These are phyloP conservation scores for Colletotrichum musicola DNA, from an alignment of 2,329 filamentous ascomycete genomes.

Conservation along the genomic window DNA sequence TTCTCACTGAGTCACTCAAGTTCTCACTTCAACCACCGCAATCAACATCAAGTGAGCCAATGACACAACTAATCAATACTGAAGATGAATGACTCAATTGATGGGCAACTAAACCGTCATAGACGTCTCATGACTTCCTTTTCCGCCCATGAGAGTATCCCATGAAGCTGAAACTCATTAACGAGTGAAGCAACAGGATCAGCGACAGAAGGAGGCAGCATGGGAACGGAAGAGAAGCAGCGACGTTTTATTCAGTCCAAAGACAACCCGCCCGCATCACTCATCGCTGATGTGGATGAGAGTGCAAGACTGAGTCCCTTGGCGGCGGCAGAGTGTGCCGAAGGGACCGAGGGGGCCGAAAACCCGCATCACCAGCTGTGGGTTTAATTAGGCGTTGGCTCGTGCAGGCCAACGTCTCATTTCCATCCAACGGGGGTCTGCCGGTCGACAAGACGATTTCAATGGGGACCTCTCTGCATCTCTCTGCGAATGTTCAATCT, in stretches of 20 bases:
- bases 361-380: slow-evolving; percentile 10
- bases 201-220: no score
- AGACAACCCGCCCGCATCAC: neutral
- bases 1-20: neutral
- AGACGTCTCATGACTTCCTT: no score
- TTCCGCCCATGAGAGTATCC: no score
- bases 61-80: no score
- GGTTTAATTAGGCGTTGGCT: slow-evolving; percentile 38
- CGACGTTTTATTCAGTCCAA: no score
- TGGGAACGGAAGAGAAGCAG: no score
- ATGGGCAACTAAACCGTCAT: no score
- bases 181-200: no score
- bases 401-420: slow-evolving; percentile 26
- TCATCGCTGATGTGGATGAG: neutral
- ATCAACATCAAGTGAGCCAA: no score
- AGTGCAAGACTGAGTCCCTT: neutral
- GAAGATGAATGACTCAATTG: no score
- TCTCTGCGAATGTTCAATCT: slow-evolving; percentile 29
- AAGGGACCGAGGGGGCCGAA: slow-evolving; percentile 18
- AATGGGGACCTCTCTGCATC: slow-evolving; percentile 3
- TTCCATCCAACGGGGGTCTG: slow-evolving; percentile 12
- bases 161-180: no score
- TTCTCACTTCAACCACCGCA: no score
- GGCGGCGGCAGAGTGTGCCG: slow-evolving; percentile 28
- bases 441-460: neutral